A percentile compares a stretch with the other conserved stretches of the same genome.
Conservation (phyloP, 164 flowering plant genomes). For the Vitis labrusca region DNA sequence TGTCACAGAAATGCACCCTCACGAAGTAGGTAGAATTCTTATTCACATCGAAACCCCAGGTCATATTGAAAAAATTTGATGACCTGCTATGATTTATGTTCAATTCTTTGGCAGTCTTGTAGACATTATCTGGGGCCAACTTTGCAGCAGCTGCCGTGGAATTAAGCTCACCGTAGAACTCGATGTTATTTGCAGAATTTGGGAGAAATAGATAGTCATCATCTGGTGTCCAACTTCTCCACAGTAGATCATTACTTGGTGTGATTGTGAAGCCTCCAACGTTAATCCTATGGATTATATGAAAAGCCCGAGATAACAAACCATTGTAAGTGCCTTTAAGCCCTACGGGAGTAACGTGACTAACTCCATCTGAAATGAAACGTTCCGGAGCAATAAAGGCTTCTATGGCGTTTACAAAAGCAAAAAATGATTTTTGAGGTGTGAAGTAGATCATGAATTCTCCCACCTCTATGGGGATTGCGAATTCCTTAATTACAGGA, state of each 20-base stretch:
- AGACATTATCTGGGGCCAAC: conserved; percentile 43
- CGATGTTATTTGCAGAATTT: conserved; percentile 11
- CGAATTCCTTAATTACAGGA: conserved; percentile 30
- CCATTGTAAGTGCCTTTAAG: not conserved
- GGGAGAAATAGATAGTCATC: conserved; percentile 21
- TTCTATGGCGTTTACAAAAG: conserved; percentile 47
- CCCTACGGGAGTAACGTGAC: conserved; percentile 8
- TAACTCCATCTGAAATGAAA: conserved; percentile 7
- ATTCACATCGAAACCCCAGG: conserved; percentile 40
- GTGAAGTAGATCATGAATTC: conserved; percentile 21
- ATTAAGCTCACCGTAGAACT: not conserved
- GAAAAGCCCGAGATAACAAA: conserved; percentile 13
- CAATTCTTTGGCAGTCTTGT: conserved; percentile 38
- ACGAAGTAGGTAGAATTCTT: conserved; percentile 23
- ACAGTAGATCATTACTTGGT: conserved; percentile 20
- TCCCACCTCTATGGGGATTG: conserved; percentile 8
- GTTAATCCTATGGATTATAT: conserved; percentile 35
- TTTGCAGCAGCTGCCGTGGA: conserved; percentile 8
- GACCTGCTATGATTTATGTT: not conserved
- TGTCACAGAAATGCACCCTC: conserved; percentile 48
- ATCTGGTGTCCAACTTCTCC: conserved; percentile 40
- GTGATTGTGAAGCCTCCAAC: conserved; percentile 32
- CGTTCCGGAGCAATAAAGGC: conserved; percentile 20
- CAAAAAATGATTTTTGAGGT: conserved; percentile 24
- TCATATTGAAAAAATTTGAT: conserved; percentile 21